Evolutionary conservation across 2,329 filamentous ascomycete species (phyloP), one percentile per base, ranked within the genome.

Genomic region (Sclerotinia sclerotiorum): DNA sequence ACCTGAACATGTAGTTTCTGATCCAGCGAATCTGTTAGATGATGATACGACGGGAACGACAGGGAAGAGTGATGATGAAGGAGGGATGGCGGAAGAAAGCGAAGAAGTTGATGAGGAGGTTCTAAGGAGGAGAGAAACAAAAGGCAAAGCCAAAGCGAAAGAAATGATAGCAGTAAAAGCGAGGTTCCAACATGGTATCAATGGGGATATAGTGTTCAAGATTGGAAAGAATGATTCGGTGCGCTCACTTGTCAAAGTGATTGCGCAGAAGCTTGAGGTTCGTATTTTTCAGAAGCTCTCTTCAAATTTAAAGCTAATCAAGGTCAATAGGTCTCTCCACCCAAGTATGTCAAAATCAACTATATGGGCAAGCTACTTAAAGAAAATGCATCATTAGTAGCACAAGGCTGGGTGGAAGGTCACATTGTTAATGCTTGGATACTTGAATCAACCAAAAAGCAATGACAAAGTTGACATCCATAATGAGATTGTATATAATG

Each of bases 291-390:
- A 27, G 49, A 39, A 4, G 13, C 17, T 21, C 39, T 55, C 32
- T 52, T n/a, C 11, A 42, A 35, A 67, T 17, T 24, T 35, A 24
- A 62, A 55, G 19, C 63, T 71, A 63, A 72, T 21, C 32, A 27
- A 24, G 6, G 24, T 13, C 19, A 56, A 10, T 51, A 78, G 90
- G 81, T 94, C 44, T 78, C 84, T 2, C 77, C 82, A 10, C 81
- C 81, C 56, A 87, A 86, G 70, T 85, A 83, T 60, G 82, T 97
- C 63, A 87, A 87, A 66, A 85, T 97, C 69, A 89, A 88, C 27
- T 96, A 97, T 78, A 84, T 95, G 79, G 94, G 94, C 73, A 92
- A 88, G 77, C 86, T 94, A 63, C 84, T 97, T 57, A 88, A 88
- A 72, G 91, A 94, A 72, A 83, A 84, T 66, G 77, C 85, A 27